phyloP scores from a whole-genome alignment of 148 eudicot species.

The Camellia granthamiana region DNA sequence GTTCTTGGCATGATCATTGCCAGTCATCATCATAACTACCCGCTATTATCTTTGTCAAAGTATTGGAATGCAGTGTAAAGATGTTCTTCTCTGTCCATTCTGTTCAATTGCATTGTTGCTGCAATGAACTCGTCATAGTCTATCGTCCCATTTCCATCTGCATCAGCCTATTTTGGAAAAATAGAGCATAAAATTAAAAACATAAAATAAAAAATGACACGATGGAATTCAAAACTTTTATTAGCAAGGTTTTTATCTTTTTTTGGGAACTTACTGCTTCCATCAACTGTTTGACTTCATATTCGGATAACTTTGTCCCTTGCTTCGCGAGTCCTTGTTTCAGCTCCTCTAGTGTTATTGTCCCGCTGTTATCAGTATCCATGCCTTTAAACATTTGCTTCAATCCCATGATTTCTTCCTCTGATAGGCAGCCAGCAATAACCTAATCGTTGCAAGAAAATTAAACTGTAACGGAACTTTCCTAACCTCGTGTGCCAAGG shows the following conservation, averaged over 20 bases:
- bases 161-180: constrained; percentile 62
- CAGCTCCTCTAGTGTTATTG: constrained; percentile 65
- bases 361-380: constrained; percentile 62
- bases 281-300: constrained; percentile 60
- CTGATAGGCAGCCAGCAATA: constrained; percentile 66
- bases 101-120: constrained; percentile 97
- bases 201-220: no score
- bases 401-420: constrained; percentile 73
- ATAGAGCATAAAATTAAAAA: no score
- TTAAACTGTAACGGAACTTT: background rate
- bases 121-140: constrained; percentile 98
- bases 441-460: constrained; percentile 33
- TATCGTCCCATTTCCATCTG: constrained; percentile 95
- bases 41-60: constrained; percentile 96
- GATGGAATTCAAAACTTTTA: no score
- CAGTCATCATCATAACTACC: constrained; percentile 35
- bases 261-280: constrained; percentile 48
- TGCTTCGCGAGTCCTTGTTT: constrained; percentile 55
- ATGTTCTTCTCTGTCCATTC: constrained; percentile 97
- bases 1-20: background rate
- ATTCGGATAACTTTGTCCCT: constrained; percentile 58
- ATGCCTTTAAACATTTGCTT: constrained; percentile 68
- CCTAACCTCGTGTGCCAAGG: no score
- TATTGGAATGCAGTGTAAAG: constrained; percentile 96
- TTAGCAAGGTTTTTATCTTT: background rate